These are phyloP conservation scores for Panus rudis DNA, from an alignment of 768 basidiomycete genomes.

Conservation along the genomic window DNA sequence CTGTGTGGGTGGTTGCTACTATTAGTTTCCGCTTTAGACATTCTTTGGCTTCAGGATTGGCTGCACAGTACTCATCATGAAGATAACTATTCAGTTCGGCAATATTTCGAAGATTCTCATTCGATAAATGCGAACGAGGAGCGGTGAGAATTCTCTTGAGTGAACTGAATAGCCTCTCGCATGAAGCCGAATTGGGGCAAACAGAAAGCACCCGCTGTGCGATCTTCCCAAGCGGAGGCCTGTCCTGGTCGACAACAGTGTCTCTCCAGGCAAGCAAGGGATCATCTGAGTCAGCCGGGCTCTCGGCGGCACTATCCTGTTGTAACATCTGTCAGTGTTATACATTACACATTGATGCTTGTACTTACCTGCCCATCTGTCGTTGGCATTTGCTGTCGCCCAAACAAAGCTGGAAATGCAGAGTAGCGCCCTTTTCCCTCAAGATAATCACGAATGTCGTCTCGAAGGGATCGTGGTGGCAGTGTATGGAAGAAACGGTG, in stretches of 20 bases:
- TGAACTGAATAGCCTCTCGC: conserved; percentile 24
- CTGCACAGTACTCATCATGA: conserved; percentile 35
- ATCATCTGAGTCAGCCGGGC: not conserved
- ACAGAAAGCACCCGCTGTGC: conserved; percentile 19
- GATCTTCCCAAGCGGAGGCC: conserved; percentile 10
- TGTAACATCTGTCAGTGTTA: not conserved
- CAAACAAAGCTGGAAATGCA: not conserved
- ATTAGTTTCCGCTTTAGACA: conserved; percentile 60
- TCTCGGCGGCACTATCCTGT: too few species aligned
- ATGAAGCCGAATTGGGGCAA: conserved; percentile 24
- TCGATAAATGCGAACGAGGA: conserved; percentile 5
- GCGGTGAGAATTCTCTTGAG: conserved; percentile 21
- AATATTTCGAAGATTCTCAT: conserved; percentile 1
- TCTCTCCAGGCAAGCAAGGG: not conserved
- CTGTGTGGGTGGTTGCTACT: conserved; percentile 1
- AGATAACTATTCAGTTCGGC: conserved; percentile 4
- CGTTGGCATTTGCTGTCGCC: not conserved
- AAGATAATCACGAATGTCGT: conserved; percentile 1
- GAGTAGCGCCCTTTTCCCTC: not conserved
- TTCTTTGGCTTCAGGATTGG: conserved; percentile 77
- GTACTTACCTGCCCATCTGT: not conserved
- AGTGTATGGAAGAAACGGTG: too few species aligned
- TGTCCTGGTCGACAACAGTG: not conserved
- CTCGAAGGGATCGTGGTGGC: not conserved
- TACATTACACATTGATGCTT: not conserved